phyloP scores from a whole-genome alignment of 805 yeast species.

The Candida xiaguanensis region DNA sequence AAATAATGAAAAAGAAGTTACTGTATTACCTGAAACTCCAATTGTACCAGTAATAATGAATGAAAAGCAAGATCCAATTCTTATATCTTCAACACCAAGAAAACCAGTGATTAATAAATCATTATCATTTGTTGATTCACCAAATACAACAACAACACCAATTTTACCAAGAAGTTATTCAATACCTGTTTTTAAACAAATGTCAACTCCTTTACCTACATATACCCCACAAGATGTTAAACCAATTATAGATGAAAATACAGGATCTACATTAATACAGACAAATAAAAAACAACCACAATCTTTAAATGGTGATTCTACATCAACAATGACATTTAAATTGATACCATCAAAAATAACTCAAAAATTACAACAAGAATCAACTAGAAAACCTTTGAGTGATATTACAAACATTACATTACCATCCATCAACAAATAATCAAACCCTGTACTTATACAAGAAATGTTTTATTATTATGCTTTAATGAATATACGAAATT shows the following conservation, averaged over 20 bases:
- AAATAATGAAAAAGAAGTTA: conserved; percentile 34
- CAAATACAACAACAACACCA: conserved; percentile 9
- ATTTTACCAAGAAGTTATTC: conserved; percentile 19
- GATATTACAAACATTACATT: conserved; percentile 12
- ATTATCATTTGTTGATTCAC: conserved; percentile 21
- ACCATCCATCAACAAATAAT: conserved; percentile 8
- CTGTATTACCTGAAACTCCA: conserved; percentile 42
- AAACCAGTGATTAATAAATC: conserved; percentile 19
- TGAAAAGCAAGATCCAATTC: conserved; percentile 9
- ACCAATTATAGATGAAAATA: conserved; percentile 5
- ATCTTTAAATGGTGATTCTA: conserved; percentile 23
- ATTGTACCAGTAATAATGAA: conserved; percentile 4
- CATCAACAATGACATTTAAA: conserved; percentile 35
- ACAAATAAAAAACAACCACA: conserved; percentile 35
- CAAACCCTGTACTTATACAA: background rate
- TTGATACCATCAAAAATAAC: conserved; percentile 24
- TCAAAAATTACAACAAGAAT: conserved; percentile 14
- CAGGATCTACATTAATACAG: conserved; percentile 11
- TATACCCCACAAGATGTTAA: conserved; percentile 2
- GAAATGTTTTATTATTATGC: background rate
- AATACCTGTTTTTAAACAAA: conserved; percentile 9
- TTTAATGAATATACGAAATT: conserved; percentile 3
- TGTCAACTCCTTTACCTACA: conserved; percentile 3
- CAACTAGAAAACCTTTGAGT: conserved; percentile 25
- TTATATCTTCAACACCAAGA: conserved; percentile 24